Evolutionary conservation across 148 eudicot species (phyloP), one percentile per base, ranked within the genome.

Genomic region (Pouteria glomerata): DNA sequence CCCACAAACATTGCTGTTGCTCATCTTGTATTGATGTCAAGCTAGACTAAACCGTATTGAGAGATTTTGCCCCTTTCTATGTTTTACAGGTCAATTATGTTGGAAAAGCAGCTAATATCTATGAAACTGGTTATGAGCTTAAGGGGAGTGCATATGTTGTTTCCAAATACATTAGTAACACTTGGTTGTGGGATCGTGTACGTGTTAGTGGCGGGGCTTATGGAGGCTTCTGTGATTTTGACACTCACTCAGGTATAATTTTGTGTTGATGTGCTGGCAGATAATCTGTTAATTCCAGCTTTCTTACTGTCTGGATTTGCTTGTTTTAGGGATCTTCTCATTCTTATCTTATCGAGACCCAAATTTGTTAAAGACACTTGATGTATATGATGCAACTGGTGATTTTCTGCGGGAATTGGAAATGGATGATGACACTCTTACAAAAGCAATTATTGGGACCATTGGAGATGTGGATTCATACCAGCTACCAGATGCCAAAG

Each of bases 151-250:
- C 97, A 37, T 88, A 90, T 81, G 99, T 95, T 62, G 92, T 95
- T 73, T 95, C 99, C 1, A 88, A 83, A 73, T 78, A 86, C 76
- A 84, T 95, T 39, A 83, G 96, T 72, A 95, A 95, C 73, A 88
- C 96, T 31, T 95, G 99, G 99, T 77, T 95, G 85, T 95, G 99
- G 99, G 99, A 95, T 60, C 97, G 96, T 73, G 99, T 95, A 63
- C 88, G 99, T 60, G 97, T 95, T 50, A 95, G 99, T 81, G 99
- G 99, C 60, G 99, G 99, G 72, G 99, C 99, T 81, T 95, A 95
- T 83, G 99, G 99, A 53, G 99, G 99, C 66, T 95, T 95, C 67
- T 92, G 99, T 65, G 85, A 90, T 74, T 95, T 95, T 72, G 99
- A 95, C 85, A 75, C 97, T 47, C 97, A 92, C 60, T 95, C 99